These are phyloP conservation scores for Trypanosoma theileri DNA, from an alignment of 208 protist species.

Conservation along the genomic window DNA sequence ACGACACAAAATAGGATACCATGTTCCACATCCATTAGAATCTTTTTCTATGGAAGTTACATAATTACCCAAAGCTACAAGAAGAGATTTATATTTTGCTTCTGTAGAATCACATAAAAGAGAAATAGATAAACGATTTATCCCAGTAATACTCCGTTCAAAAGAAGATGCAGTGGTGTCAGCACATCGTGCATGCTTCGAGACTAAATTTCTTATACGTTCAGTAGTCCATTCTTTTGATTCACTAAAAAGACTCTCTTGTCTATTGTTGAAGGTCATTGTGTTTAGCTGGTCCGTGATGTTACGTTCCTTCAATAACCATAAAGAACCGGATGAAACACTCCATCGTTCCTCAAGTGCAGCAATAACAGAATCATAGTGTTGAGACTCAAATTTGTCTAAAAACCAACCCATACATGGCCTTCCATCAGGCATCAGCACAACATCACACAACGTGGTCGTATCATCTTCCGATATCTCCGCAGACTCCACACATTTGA, in stretches of 20 bases:
- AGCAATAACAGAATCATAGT: constrained; percentile 20
- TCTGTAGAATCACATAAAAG: constrained; percentile 9
- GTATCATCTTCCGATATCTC: background rate
- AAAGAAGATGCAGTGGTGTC: background rate
- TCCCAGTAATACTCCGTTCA: constrained; percentile 9
- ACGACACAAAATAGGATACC: constrained; percentile 18
- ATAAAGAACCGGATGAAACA: constrained; percentile 18
- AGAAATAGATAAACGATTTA: constrained; percentile 22
- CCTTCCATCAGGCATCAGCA: constrained; percentile 37
- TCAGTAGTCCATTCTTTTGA: constrained; percentile 10
- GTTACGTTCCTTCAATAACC: constrained; percentile 20
- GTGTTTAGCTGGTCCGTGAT: constrained; percentile 11
- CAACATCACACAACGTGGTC: constrained; percentile 34
- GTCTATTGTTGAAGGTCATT: constrained; percentile 11
- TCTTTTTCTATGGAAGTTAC: background rate
- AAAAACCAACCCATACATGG: constrained; percentile 47
- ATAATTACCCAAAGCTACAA: background rate
- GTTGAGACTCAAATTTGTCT: constrained; percentile 23
- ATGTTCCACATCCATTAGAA: background rate
- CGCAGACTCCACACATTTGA: no score
- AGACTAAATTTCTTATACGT: constrained; percentile 6
- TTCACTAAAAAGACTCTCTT: constrained; percentile 20
- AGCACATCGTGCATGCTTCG: constrained; percentile 5
- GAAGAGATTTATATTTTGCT: constrained; percentile 3
- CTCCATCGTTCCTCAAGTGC: constrained; percentile 33